Base-by-base conservation (phyloP, 1,284 basidiomycete genomes). In the Ceratobasidium sp. region DNA sequence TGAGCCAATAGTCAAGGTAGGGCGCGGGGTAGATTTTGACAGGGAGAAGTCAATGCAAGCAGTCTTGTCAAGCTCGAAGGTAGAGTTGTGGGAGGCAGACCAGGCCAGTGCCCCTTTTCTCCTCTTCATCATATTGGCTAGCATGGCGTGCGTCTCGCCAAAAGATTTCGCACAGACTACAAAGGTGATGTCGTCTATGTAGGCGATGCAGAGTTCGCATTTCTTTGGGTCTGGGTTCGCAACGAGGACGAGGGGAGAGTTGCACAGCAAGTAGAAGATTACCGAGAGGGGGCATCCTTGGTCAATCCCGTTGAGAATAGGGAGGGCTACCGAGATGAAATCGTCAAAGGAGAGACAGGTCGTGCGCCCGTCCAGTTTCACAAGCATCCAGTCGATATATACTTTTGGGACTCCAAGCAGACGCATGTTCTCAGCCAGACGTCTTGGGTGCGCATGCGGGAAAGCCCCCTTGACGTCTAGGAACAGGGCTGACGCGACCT, bases 231-330 rank as follows among this genome's bases (percentile, higher is more conserved):
- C 19, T 22, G 46, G 46, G 16, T 49, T 16, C 3, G 58, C 1
- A 19, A 59, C 34, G 9, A 1, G 13, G 29, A 59, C 34, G 2
- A 59, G 34, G 58, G 22, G 27, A 1, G 27, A 11, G 27, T 59
- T 59, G 58, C 34, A 59, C 4, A 59, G 4, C 24, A 59, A 27
- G n/a, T 59, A 59, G 34, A 59, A 59, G 3, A 59, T 27, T 8
- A 4, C 22, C 0, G 83, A 83, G n/a, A 80, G 76, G 4, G 81
- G 81, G 76, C 80, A 81, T n/a, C 82, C 81, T 49, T 84, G 83
- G 46, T 80, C 79, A 0, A 83, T 78, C 0, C 83, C 81, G 58
- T 77, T 81, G 34, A n/a, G 64, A 0, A 81, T 76, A 0, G 68
- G 0, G 81, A 83, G 1, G 46, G n/a, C 16, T 2, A 3, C 46